Evolutionary conservation across 2,329 filamentous ascomycete species (phyloP).

Genomic region (Diplodia scrobiculata): DNA sequence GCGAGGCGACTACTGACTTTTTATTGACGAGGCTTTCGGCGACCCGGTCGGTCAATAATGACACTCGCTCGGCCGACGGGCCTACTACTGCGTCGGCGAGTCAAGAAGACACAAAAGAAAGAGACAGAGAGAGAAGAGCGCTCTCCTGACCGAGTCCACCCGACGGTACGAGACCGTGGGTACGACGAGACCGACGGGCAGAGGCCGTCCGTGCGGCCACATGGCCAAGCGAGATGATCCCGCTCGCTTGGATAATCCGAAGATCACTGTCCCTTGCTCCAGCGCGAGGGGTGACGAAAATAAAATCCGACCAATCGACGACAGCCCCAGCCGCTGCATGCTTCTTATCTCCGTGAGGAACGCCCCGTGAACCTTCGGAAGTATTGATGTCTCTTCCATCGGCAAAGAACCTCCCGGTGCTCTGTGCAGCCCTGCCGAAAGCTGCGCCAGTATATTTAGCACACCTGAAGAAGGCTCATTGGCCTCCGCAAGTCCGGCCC

Average conservation of each 20-base stretch:
- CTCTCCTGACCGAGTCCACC: neutral
- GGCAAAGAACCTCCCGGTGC: neutral
- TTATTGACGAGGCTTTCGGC: neutral
- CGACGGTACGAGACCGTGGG: too few relatives aligned
- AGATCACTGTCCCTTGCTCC: neutral
- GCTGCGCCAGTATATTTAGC: neutral
- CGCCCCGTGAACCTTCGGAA: neutral
- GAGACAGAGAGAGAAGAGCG: neutral
- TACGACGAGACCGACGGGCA: too few relatives aligned
- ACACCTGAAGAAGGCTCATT: neutral
- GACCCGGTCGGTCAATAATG: neutral
- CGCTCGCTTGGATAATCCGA: neutral
- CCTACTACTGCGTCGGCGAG: neutral
- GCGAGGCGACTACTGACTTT: neutral
- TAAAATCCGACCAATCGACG: neutral
- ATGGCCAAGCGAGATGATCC: conserved; percentile 11
- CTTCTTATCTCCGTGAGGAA: neutral
- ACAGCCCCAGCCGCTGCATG: neutral
- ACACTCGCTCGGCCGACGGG: neutral
- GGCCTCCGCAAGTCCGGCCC: neutral
- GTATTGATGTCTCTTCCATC: neutral
- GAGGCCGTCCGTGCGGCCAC: conserved; percentile 16
- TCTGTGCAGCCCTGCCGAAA: neutral
- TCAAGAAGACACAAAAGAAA: neutral
- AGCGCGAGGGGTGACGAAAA: neutral